Conservation (phyloP, 2,329 filamentous ascomycete genomes). For the Epichloe coenophiala region DNA sequence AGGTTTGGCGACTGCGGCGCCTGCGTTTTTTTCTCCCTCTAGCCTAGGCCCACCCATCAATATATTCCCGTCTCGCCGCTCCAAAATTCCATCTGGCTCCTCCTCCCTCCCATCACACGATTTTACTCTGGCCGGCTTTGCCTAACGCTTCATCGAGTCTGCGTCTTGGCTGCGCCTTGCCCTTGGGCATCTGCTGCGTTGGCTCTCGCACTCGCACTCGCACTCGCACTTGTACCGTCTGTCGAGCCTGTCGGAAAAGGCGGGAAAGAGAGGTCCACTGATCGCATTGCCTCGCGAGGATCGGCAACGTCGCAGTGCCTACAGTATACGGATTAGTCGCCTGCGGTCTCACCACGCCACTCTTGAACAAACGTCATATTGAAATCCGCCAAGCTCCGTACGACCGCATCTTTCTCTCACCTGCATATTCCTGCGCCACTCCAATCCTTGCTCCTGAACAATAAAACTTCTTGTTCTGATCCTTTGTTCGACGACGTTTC, state of each 20-base stretch:
- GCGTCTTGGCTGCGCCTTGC: constrained; percentile 1
- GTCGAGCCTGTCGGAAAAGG: not conserved
- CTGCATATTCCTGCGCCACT: constrained; percentile 5
- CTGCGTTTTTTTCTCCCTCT: not conserved
- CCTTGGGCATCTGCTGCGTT: constrained; percentile 1
- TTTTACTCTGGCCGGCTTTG: not conserved
- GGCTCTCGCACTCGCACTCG: not conserved
- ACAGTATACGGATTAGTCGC: not conserved
- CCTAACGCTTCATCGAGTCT: not conserved
- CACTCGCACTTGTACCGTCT: not conserved
- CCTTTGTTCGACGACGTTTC: not conserved
- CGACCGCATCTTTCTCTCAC: not conserved
- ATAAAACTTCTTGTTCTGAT: not conserved
- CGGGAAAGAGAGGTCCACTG: not conserved
- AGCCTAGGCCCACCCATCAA: constrained; percentile 5
- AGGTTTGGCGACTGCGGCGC: constrained; percentile 1
- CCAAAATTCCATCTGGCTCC: not conserved
- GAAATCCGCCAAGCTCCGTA: constrained; percentile 11
- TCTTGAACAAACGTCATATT: constrained; percentile 11
- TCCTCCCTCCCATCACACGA: not conserved
- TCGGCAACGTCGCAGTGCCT: constrained; percentile 6
- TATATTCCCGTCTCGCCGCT: constrained; percentile 5
- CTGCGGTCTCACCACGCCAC: constrained; percentile 9
- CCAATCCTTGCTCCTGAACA: not conserved
- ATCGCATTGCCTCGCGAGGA: constrained; percentile 1